Conservation (phyloP, 495 filamentous ascomycete species). For the Tuber indicum region DNA sequence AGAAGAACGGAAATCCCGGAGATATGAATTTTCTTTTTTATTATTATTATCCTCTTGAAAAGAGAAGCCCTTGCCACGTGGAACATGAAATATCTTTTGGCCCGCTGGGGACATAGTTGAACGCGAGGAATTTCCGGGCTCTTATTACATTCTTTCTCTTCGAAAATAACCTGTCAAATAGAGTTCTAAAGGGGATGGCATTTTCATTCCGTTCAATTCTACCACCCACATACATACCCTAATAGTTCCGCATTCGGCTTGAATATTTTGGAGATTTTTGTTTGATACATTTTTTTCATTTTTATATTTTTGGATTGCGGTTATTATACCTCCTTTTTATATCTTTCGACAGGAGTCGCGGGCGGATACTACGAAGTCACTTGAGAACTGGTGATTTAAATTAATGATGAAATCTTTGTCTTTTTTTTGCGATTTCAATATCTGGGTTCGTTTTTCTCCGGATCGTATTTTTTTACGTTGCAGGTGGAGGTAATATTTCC, state of each 20-base stretch:
- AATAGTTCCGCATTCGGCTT: neutral
- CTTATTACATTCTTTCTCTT: neutral
- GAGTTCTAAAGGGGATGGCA: neutral
- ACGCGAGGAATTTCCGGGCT: neutral
- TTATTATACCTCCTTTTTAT: neutral
- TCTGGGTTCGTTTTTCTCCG: no score
- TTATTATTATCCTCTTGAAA: neutral
- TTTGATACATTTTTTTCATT: neutral
- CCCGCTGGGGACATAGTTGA: neutral
- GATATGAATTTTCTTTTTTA: neutral
- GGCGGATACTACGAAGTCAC: neutral
- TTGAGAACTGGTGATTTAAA: neutral
- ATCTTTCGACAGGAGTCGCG: neutral
- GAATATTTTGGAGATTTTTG: neutral
- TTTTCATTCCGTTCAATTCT: neutral
- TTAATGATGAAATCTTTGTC: neutral
- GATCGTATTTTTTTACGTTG: no score
- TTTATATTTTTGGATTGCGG: neutral
- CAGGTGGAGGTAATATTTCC: no score
- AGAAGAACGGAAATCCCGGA: neutral
- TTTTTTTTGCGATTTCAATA: no score
- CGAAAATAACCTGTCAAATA: neutral
- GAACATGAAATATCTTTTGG: constrained; percentile 2
- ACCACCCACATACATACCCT: neutral
- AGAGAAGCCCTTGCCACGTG: constrained; percentile 1